These are phyloP conservation scores for Tuber microsphaerosporum DNA, from an alignment of 495 filamentous ascomycete genomes.

Conservation along the genomic window DNA sequence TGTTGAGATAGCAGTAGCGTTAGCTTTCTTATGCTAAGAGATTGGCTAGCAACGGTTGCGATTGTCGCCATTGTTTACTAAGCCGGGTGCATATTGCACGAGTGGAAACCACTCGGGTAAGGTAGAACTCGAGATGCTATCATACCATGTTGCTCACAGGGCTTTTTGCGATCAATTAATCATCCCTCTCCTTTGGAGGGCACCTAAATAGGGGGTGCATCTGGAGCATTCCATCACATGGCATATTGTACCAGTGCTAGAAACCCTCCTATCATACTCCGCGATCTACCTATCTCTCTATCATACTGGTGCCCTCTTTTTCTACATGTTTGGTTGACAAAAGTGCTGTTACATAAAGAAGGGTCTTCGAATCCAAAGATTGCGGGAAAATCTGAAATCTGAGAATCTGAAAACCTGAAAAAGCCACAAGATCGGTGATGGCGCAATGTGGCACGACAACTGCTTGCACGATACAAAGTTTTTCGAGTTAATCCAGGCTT, in stretches of 20 bases:
- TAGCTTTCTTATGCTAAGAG: not conserved
- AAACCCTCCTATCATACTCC: not conserved
- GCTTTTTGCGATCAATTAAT: not conserved
- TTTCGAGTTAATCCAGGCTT: not conserved
- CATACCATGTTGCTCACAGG: not conserved
- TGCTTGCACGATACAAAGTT: not conserved
- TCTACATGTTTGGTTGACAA: constrained; percentile 3
- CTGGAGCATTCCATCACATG: not conserved
- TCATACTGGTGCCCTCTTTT: not conserved
- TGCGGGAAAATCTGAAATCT: not conserved
- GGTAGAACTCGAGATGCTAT: not conserved
- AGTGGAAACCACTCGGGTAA: not conserved
- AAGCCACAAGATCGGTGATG: not conserved
- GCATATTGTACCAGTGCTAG: not conserved
- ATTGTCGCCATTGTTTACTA: not conserved
- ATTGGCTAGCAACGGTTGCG: not conserved
- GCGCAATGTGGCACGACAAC: not conserved
- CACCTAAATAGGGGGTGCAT: not conserved
- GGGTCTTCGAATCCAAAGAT: constrained; percentile 12
- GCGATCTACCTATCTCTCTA: not conserved
- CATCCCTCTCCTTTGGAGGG: not conserved
- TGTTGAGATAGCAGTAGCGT: not conserved
- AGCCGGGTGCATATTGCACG: not conserved
- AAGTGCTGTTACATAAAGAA: not conserved
- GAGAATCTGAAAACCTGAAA: not conserved